Evolutionary conservation across 768 basidiomycete genomes (phyloP).

Genomic region (Clitopilus hobsonii): DNA sequence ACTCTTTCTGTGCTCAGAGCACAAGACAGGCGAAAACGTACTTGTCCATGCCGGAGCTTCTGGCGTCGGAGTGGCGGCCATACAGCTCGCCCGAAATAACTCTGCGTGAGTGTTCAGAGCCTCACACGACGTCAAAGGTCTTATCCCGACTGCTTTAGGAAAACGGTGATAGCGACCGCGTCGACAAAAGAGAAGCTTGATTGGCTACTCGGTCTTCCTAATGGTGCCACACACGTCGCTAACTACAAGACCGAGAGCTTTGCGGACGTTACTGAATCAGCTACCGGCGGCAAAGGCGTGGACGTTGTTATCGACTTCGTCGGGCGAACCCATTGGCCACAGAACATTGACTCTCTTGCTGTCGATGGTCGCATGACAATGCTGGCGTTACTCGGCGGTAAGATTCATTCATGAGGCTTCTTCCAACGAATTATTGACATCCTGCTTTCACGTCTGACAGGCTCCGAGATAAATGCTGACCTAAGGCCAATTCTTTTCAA

Average conservation of each 20-base stretch:
- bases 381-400: constrained; percentile 65
- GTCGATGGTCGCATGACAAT: constrained; percentile 73
- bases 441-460: constrained; percentile 24
- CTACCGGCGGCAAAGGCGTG: constrained; percentile 67
- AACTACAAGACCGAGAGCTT: constrained; percentile 89
- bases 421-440: not conserved
- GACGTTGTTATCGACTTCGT: constrained; percentile 86
- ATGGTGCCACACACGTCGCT: constrained; percentile 68
- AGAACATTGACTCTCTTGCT: constrained; percentile 67
- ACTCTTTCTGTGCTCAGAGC: constrained; percentile 56
- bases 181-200: constrained; percentile 81
- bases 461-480: constrained; percentile 44
- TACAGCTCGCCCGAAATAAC: constrained; percentile 67
- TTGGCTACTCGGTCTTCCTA: constrained; percentile 63
- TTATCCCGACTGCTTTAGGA: constrained; percentile 27
- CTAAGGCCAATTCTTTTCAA: constrained; percentile 73
- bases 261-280: constrained; percentile 61
- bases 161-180: constrained; percentile 77
- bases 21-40: constrained; percentile 69
- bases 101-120: not conserved
- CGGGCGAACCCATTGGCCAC: constrained; percentile 67
- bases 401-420: constrained; percentile 6
- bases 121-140: not conserved
- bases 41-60: constrained; percentile 90
- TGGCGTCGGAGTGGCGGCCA: constrained; percentile 85